Evolutionary conservation across 768 basidiomycete genomes (phyloP).

Genomic region (Pholiota microspora): DNA sequence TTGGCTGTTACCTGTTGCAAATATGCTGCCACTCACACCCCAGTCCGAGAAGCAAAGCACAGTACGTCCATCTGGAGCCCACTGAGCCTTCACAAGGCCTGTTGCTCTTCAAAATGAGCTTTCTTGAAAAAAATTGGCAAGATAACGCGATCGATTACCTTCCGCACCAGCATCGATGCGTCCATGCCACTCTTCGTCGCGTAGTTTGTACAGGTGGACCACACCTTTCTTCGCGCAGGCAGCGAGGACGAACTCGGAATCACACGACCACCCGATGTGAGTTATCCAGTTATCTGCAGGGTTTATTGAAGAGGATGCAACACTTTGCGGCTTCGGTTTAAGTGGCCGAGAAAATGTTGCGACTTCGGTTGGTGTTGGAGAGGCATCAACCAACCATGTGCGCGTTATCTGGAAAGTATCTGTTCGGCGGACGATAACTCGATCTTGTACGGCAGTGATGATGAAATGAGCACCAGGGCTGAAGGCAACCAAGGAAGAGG

Average conservation of each 20-base stretch:
- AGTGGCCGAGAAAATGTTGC: slow-evolving; percentile 35
- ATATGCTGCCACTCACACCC: slow-evolving; percentile 64
- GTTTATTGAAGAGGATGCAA: slow-evolving; percentile 19
- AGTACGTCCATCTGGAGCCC: slow-evolving; percentile 83
- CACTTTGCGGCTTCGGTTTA: slow-evolving; percentile 27
- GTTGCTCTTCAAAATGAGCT: slow-evolving; percentile 10
- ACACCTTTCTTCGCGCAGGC: slow-evolving; percentile 70
- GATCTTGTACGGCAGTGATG: slow-evolving; percentile 74
- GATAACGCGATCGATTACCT: slow-evolving; percentile 35
- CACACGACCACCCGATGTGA: slow-evolving; percentile 81
- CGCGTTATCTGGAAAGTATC: slow-evolving; percentile 82
- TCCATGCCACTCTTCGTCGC: slow-evolving; percentile 76
- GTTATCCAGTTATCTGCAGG: slow-evolving; percentile 52
- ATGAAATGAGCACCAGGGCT: slow-evolving; percentile 88
- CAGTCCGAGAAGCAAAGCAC: slow-evolving; percentile 91
- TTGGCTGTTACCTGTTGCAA: background rate
- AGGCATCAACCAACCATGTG: slow-evolving; percentile 68
- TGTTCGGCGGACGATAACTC: slow-evolving; percentile 80
- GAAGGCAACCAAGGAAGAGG: slow-evolving; percentile 68
- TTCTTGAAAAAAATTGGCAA: background rate
- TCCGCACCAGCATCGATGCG: slow-evolving; percentile 81
- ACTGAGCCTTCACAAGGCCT: slow-evolving; percentile 84
- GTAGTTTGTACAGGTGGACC: slow-evolving; percentile 76
- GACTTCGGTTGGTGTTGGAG: slow-evolving; percentile 49
- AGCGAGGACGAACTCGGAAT: slow-evolving; percentile 84